These are phyloP conservation scores for Plasmodium coatneyi DNA, from an alignment of 169 alveolate species.

Conservation along the genomic window DNA sequence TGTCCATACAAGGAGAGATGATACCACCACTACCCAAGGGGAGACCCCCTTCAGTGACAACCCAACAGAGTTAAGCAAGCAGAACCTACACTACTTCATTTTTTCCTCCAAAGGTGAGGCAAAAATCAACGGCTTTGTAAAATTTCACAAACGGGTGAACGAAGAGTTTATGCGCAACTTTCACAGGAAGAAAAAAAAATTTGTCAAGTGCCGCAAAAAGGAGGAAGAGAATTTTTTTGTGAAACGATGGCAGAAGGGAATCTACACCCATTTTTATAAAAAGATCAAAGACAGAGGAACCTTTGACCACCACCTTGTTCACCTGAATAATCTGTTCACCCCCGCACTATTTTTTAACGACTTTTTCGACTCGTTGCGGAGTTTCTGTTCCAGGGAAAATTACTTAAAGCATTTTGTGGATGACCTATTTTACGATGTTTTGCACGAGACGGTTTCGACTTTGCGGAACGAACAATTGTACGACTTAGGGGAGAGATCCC, in stretches of 20 bases:
- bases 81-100: background rate
- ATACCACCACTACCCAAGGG: background rate
- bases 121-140: background rate
- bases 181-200: background rate
- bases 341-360: slow-evolving; percentile 13
- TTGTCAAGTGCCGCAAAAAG: background rate
- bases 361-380: background rate
- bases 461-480: background rate
- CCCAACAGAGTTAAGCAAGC: too few species aligned
- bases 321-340: background rate
- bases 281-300: background rate
- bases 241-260: background rate
- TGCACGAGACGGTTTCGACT: background rate
- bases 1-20: too few species aligned
- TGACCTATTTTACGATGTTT: background rate
- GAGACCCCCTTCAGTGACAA: background rate
- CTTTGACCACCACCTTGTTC: background rate
- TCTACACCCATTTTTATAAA: background rate
- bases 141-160: background rate
- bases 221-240: background rate
- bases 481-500: background rate
- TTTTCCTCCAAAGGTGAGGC: background rate
- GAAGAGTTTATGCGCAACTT: background rate
- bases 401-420: slow-evolving; percentile 1
- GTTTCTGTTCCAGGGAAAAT: slow-evolving; percentile 7